phyloP scores from a whole-genome alignment of 192 early-diverging fungal genomes.

The Backusella macrospora region DNA sequence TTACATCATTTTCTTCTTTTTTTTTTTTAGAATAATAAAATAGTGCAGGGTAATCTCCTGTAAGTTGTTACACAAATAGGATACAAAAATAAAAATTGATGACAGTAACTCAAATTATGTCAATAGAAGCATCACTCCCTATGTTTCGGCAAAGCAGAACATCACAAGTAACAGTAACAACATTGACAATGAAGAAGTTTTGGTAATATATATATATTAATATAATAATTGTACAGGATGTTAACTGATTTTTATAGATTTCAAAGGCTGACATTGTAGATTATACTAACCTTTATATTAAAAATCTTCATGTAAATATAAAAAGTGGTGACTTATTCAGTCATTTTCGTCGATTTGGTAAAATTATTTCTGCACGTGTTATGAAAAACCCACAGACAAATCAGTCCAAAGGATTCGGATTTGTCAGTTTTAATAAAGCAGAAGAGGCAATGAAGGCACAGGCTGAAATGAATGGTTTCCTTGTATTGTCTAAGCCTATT shows the following conservation, averaged over 20 bases:
- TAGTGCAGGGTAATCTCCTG: conserved; percentile 23
- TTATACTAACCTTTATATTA: conserved; percentile 90
- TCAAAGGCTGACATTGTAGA: conserved; percentile 25
- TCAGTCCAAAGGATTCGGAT: conserved; percentile 85
- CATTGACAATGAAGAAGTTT: neutral
- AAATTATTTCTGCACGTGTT: conserved; percentile 92
- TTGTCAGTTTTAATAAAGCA: conserved; percentile 89
- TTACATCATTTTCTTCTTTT: neutral
- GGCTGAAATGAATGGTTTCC: conserved; percentile 87
- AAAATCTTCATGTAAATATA: conserved; percentile 90
- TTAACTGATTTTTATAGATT: neutral
- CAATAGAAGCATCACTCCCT: neutral
- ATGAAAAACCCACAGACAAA: conserved; percentile 70
- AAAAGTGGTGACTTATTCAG: conserved; percentile 93
- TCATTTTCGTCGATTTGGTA: conserved; percentile 87
- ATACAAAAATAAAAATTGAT: too few relatives aligned
- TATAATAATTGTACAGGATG: neutral
- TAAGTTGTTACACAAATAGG: neutral
- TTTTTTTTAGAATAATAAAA: conserved; percentile 19
- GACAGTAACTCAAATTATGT: too few relatives aligned
- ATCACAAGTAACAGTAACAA: too few relatives aligned
- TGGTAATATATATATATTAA: neutral
- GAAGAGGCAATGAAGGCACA: conserved; percentile 91
- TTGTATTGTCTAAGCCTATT: conserved; percentile 80
- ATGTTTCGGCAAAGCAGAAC: neutral